Base-by-base conservation (phyloP, 768 basidiomycete genomes). In the Favolaschia claudopus region DNA sequence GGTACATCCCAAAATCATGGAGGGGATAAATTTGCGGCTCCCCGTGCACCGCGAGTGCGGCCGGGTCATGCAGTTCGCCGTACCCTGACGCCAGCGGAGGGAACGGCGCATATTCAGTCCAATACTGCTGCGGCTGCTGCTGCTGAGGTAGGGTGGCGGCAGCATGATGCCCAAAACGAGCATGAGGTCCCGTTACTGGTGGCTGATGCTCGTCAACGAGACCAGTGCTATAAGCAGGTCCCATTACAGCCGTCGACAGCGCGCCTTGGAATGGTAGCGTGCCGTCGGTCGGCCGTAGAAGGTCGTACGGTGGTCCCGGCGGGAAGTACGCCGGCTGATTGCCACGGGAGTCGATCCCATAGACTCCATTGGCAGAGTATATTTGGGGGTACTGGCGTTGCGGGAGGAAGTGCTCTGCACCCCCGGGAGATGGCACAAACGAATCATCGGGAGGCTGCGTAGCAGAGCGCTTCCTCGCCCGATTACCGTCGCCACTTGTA, bases 141-240 rank as follows among this genome's bases (percentile, higher is more conserved):
- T 14, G 27, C 43, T 27, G 42, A 19, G n/a, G n/a, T n/a, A n/a
- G n/a, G n/a, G n/a, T n/a, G n/a, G n/a, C n/a, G n/a, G n/a, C n/a
- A n/a, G n/a, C n/a, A n/a, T 42, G 64, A 31, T 58, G 48, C 27
- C 40, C 42, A n/a, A n/a, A n/a, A n/a, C n/a, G n/a, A n/a, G n/a
- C n/a, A n/a, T 42, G 64, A 31, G 54, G 48, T 24, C 40, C 42
- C 24, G 37, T 27, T 17, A 34, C 24, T 25, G 50, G 54, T 28
- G 46, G 42, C 19, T 43, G 58, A 17, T 80, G 76, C 36, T 84
- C 83, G 59, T 86, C 87, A 3, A 83, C 79, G 43, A 91, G 73
- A 0, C 89, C 89, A 5, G 89, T 89, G 73, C 88, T 91, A 69
- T 90, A 92, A 65, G 88, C 76, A 62, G 90, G 89, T 0, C 90